Evolutionary conservation across 2,329 filamentous ascomycete species (phyloP).

Genomic region (Metarhizium anisopliae): DNA sequence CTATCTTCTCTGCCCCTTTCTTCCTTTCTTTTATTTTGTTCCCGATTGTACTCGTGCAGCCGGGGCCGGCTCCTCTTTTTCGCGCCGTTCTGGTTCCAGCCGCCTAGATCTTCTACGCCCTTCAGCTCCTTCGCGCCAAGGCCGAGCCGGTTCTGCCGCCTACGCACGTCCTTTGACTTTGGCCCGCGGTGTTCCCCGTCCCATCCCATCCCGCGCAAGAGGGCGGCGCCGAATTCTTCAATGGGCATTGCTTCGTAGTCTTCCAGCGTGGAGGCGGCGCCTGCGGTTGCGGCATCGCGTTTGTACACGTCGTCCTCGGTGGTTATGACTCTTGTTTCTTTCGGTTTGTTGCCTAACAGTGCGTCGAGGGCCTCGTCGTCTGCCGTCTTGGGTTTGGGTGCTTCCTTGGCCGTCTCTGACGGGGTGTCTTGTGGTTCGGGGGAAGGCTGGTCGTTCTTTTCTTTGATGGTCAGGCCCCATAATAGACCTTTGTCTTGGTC

Average conservation of each 20-base stretch:
- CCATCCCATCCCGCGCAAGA: slow-evolving; percentile 93
- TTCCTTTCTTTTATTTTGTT: slow-evolving; percentile 35
- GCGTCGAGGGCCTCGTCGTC: slow-evolving; percentile 56
- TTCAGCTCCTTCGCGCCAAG: slow-evolving; percentile 80
- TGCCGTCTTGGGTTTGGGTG: slow-evolving; percentile 9
- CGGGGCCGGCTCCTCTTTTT: slow-evolving; percentile 34
- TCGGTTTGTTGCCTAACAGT: slow-evolving; percentile 48
- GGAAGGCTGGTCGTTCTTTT: slow-evolving; percentile 35
- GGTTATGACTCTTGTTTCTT: slow-evolving; percentile 36
- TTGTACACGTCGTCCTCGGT: slow-evolving; percentile 62
- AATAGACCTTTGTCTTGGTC: slow-evolving; percentile 46
- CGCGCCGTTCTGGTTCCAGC: slow-evolving; percentile 65
- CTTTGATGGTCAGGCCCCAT: slow-evolving; percentile 41
- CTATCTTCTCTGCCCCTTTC: slow-evolving; percentile 31
- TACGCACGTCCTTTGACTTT: slow-evolving; percentile 53
- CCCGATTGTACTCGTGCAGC: slow-evolving; percentile 40
- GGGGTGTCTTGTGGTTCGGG: not conserved
- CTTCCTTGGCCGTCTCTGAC: not conserved
- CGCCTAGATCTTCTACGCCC: slow-evolving; percentile 62
- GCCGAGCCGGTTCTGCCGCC: slow-evolving; percentile 72
- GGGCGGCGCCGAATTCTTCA: slow-evolving; percentile 85
- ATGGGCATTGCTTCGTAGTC: slow-evolving; percentile 87
- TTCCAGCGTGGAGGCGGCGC: slow-evolving; percentile 66
- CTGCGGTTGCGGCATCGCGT: slow-evolving; percentile 61
- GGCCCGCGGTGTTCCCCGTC: slow-evolving; percentile 55